Conservation (phyloP, 2,329 filamentous ascomycete genomes). For the Thelonectria blattea region DNA sequence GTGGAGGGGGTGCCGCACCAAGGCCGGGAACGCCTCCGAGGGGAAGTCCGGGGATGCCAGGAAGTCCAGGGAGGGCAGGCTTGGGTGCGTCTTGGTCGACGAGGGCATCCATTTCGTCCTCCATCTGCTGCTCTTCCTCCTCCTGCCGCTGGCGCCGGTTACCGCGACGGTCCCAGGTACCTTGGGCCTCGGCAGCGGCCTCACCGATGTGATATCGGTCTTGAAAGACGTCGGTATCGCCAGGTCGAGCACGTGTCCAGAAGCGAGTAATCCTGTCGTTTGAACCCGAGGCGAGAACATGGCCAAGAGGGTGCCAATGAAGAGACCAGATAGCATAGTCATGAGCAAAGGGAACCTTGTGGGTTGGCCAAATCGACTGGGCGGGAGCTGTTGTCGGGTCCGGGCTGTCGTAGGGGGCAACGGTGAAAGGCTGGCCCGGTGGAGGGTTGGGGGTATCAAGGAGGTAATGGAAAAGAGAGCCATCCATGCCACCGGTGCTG, state of each 20-base stretch:
- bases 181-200: constrained; percentile 88
- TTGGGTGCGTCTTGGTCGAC: constrained; percentile 83
- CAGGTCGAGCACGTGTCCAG: constrained; percentile 90
- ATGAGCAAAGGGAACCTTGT: constrained; percentile 86
- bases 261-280: constrained; percentile 97
- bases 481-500: constrained; percentile 88
- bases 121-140: constrained; percentile 90
- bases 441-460: constrained; percentile 93
- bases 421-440: constrained; percentile 69
- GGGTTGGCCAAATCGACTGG: constrained; percentile 91
- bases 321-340: constrained; percentile 97
- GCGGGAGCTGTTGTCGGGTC: constrained; percentile 81
- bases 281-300: constrained; percentile 92
- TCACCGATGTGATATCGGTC: constrained; percentile 97
- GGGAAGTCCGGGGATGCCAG: constrained; percentile 66
- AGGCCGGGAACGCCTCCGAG: constrained; percentile 50
- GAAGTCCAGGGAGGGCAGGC: constrained; percentile 46
- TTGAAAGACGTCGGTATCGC: constrained; percentile 82
- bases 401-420: constrained; percentile 84
- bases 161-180: constrained; percentile 87
- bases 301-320: constrained; percentile 96
- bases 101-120: constrained; percentile 91
- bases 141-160: constrained; percentile 81
- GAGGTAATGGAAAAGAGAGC: constrained; percentile 91
- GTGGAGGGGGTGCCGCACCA: constrained; percentile 51